Evolutionary conservation across 2,329 filamentous ascomycete genomes (phyloP).

Genomic region (Apiospora malaysiana): DNA sequence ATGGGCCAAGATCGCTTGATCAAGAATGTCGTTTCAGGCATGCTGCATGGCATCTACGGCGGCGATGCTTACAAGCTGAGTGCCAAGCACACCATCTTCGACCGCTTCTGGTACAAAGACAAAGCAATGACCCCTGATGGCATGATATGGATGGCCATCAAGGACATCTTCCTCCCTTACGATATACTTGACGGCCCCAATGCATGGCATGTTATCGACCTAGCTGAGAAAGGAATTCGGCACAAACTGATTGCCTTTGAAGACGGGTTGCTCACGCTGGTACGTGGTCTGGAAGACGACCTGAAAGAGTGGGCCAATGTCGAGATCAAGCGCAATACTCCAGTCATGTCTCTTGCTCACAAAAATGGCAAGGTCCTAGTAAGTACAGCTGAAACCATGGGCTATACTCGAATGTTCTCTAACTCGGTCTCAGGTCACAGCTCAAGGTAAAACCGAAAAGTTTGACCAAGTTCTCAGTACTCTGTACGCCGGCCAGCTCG

Average conservation of each 20-base stretch:
- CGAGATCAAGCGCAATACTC: conserved; percentile 55
- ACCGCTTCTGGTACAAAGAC: conserved; percentile 53
- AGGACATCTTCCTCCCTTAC: conserved; percentile 30
- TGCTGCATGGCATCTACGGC: conserved; percentile 89
- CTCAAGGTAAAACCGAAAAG: conserved; percentile 29
- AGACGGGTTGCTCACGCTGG: conserved; percentile 68
- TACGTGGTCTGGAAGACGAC: conserved; percentile 56
- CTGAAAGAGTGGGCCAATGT: conserved; percentile 64
- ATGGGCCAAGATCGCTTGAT: conserved; percentile 59
- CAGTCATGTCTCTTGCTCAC: conserved; percentile 53
- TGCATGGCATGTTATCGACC: conserved; percentile 27
- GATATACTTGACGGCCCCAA: conserved; percentile 36
- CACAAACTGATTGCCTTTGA: conserved; percentile 54
- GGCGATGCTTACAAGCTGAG: conserved; percentile 86
- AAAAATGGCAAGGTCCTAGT: conserved; percentile 50
- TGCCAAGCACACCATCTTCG: conserved; percentile 65
- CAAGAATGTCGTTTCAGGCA: conserved; percentile 77
- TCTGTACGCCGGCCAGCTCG: conserved; percentile 57
- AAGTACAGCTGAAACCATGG: conserved; percentile 28
- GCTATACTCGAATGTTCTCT: background rate
- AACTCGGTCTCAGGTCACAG: conserved; percentile 24
- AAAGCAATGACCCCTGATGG: background rate
- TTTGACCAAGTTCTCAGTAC: conserved; percentile 70
- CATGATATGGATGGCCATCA: conserved; percentile 25
- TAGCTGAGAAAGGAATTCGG: conserved; percentile 37